These are phyloP conservation scores for Mortierella sp. DNA, from an alignment of 371 early-diverging fungal genomes.

Conservation along the genomic window DNA sequence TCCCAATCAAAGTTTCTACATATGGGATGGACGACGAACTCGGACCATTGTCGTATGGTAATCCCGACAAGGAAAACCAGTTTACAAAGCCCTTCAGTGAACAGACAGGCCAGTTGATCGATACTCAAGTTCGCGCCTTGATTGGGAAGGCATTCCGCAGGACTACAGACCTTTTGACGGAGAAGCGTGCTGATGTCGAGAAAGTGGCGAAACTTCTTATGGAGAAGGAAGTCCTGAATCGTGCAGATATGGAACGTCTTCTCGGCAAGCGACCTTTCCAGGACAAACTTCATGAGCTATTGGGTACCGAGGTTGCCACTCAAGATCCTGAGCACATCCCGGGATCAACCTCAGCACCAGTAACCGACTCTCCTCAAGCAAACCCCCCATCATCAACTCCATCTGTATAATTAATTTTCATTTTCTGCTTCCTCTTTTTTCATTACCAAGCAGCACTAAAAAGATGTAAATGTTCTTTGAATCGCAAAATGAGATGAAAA, in stretches of 20 bases:
- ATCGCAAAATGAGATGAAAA: not conserved
- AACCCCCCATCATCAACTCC: conserved; percentile 7
- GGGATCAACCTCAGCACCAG: conserved; percentile 29
- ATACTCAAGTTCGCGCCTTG: conserved; percentile 91
- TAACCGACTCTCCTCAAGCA: conserved; percentile 27
- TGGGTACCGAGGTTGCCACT: conserved; percentile 41
- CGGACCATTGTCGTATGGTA: conserved; percentile 87
- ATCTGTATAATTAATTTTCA: conserved; percentile 11
- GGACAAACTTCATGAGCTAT: conserved; percentile 67
- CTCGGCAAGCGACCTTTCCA: conserved; percentile 91
- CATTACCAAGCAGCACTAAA: not conserved
- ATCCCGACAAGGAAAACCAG: conserved; percentile 79
- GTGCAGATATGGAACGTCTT: conserved; percentile 94
- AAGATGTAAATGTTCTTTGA: not conserved
- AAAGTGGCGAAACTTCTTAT: conserved; percentile 93
- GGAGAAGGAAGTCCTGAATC: conserved; percentile 95
- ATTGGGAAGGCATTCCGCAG: conserved; percentile 86
- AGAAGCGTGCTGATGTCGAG: conserved; percentile 88
- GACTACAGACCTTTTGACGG: conserved; percentile 84
- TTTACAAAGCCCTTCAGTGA: conserved; percentile 98
- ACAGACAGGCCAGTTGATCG: conserved; percentile 94
- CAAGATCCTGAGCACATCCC: conserved; percentile 34
- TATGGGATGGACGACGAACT: conserved; percentile 96
- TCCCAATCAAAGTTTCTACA: conserved; percentile 55
- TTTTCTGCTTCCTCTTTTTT: not conserved